These are phyloP conservation scores for Penicillium sp. DNA, from an alignment of 2,329 filamentous ascomycete species.

Conservation along the genomic window DNA sequence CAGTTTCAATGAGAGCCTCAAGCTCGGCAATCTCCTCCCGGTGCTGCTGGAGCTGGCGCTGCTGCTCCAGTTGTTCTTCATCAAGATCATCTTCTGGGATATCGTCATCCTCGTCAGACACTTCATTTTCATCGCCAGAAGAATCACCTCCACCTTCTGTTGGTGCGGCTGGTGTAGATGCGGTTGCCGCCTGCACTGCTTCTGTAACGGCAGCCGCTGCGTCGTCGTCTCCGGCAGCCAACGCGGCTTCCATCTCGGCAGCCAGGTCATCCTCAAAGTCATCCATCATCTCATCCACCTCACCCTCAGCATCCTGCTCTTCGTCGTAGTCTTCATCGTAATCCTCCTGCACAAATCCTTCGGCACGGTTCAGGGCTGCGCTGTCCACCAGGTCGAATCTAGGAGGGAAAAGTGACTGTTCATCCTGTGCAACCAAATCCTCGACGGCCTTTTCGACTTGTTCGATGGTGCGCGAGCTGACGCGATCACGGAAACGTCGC, in stretches of 20 bases:
- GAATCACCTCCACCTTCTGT: conserved; percentile 41
- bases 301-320: conserved; percentile 57
- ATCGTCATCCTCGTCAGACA: conserved; percentile 44
- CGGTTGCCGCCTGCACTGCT: conserved; percentile 40
- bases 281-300: conserved; percentile 52
- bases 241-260: conserved; percentile 52
- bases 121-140: conserved; percentile 51
- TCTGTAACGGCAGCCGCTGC: conserved; percentile 33
- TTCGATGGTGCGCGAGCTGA: conserved; percentile 82
- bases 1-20: conserved; percentile 46
- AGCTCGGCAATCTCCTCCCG: conserved; percentile 54
- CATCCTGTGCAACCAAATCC: conserved; percentile 73
- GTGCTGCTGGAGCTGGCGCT: conserved; percentile 50
- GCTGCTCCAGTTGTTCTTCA: conserved; percentile 52
- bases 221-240: conserved; percentile 48
- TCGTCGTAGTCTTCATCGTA: conserved; percentile 57
- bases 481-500: conserved; percentile 80
- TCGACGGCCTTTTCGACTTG: conserved; percentile 82
- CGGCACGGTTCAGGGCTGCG: conserved; percentile 53
- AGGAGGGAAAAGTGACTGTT: conserved; percentile 61
- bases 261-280: conserved; percentile 50
- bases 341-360: conserved; percentile 52
- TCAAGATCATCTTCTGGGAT: conserved; percentile 47
- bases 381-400: conserved; percentile 69
- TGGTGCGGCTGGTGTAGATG: conserved; percentile 40